phyloP scores from a whole-genome alignment of 345 rosid species.

The Reutealis trisperma region DNA sequence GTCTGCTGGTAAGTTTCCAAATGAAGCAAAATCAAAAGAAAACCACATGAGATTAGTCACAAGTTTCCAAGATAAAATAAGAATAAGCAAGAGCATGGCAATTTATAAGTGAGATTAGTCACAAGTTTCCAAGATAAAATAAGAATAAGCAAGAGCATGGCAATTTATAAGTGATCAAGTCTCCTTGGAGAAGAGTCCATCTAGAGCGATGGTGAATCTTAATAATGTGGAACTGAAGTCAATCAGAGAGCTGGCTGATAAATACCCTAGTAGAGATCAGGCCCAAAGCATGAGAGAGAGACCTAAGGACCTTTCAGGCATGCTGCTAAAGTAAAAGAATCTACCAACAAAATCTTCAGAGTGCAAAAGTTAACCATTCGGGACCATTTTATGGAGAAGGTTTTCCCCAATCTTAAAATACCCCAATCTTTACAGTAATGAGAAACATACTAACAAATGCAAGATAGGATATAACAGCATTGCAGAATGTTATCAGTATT shows the following conservation, averaged over 20 bases:
- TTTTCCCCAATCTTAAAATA: neutral
- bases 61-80: neutral
- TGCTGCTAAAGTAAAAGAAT: neutral
- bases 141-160: neutral
- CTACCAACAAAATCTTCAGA: neutral
- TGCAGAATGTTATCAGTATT: neutral
- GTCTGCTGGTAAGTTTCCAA: neutral
- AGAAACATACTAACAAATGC: neutral
- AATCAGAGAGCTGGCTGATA: too few species aligned
- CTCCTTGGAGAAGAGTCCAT: too few species aligned
- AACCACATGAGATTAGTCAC: too few species aligned
- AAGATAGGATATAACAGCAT: neutral
- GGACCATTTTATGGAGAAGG: neutral
- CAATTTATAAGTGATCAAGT: neutral
- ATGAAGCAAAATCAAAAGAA: neutral
- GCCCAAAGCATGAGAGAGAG: too few species aligned
- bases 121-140: neutral
- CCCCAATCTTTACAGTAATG: neutral
- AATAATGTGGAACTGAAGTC: too few species aligned
- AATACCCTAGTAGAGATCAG: too few species aligned
- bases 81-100: neutral
- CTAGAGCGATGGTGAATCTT: too few species aligned
- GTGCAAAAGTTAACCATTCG: neutral
- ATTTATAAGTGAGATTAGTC: neutral
- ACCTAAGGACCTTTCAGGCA: neutral